Evolutionary conservation across 2,329 filamentous ascomycete species (phyloP), one percentile per base, ranked within the genome.

Genomic region (Spiromastix sp.): DNA sequence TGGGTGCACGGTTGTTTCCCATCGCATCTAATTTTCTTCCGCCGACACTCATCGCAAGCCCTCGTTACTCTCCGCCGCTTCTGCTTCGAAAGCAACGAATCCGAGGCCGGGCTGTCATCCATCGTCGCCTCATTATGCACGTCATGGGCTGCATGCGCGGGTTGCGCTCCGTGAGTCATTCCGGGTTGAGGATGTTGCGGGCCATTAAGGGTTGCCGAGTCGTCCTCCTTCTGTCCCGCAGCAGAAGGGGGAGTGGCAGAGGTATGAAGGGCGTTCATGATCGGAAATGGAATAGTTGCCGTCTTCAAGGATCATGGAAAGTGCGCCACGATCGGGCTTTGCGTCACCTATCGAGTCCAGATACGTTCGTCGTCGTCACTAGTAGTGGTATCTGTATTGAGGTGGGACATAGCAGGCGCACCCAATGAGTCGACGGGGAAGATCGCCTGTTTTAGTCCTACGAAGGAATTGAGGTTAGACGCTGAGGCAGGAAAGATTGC

Each of bases 1-100:
- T 96, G 91, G 0, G 87, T 95, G 61, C 84, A 91, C 7, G 84
- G 84, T 55, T 87, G 82, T 58, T 86, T 85, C 47, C 82, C 83
- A 56, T 87, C 82, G 49, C 82, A 89, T 56, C 87, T 89, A 52
- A 89, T 89, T 60, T 89, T 89, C 58, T 89, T 89, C 47, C 82
- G 72, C 38, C 83, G 73, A 54, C 83, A 89, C 57, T 87, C 81
- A 49, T 86, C 83, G 59, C 83, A 89, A 26, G 83, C 83, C 48
- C 84, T 71, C 13, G 82, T 87, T 29, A 89, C 83, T 52, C 84
- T 71, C 37, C 82, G 71, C 42, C 83, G 71, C 56, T 89, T 87
- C 53, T 86, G 82, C 40, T 82, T 68, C 10, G 80, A 81, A 35
- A 57, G 41, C 35, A 54, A 52, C 16, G 45, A 32, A 13, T 55